Base-by-base conservation (phyloP, 805 yeast genomes). In the Kodamaea kakaduensis region DNA sequence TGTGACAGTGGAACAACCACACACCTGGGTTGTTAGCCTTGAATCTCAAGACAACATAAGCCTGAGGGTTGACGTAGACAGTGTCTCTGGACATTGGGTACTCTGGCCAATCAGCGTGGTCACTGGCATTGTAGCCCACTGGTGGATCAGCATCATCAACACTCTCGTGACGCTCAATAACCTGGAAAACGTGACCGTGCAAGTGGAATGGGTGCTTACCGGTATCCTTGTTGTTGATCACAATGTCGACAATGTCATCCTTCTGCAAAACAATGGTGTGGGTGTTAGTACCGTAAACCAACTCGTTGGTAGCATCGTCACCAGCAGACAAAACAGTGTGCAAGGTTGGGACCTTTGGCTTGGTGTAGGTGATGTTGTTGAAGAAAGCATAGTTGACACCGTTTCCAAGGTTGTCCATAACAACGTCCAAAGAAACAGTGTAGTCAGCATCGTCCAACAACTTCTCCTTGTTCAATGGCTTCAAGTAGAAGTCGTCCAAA, bases 1-100 rank as follows among this genome's bases (percentile, higher is more conserved):
- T 84, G 60, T 90, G 98, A 65, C 98, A 90, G 68, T 90, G 98
- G 94, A 93, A 93, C 61, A 81, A 77, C 98, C 97, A 90, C 28
- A 89, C 89, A 69, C 98, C 98, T 20, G 97, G 98, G 61, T 93
- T 93, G 58, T 84, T 81, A 36, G 97, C 95, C 54, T 75, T 77
- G 72, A 88, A 90, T 57, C 97, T 77, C 44, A 90, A 54, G 20
- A 86, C 89, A 52, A 88, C 73, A 66, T 85, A 81, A 2, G 96
- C 88, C 55, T 84, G 84, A 17, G 95, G 88, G 56, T 78, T 75
- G 31, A 84, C 85, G 50, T 78, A 81, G 8, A 83, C 64, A 7
- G 84, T 77, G 58, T 93, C 98, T 68, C 98, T 81, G 41, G 76
- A 65, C 79, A 84, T 74, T 43, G 98, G 97, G 50, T 70, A 66